These are phyloP conservation scores for Penicillium sp. DNA, from an alignment of 2,329 filamentous ascomycete genomes.

Conservation along the genomic window DNA sequence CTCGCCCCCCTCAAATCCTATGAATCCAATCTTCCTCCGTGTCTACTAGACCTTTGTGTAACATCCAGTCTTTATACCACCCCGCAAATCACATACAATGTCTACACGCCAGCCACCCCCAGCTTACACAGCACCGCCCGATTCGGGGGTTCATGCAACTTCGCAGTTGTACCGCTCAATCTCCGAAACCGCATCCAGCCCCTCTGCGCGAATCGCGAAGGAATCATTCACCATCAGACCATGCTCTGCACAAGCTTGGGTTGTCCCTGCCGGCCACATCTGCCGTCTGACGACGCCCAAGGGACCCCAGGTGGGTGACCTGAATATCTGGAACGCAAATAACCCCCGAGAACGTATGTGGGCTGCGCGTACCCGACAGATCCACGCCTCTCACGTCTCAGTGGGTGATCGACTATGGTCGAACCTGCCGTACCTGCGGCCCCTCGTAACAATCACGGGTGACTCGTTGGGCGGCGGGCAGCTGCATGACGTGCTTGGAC, in stretches of 20 bases:
- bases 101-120: conserved; percentile 37
- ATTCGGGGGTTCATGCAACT: conserved; percentile 39
- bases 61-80: neutral
- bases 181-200: conserved; percentile 35
- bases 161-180: conserved; percentile 40
- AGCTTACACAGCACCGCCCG: conserved; percentile 39
- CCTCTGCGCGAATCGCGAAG: conserved; percentile 31
- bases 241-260: conserved; percentile 72
- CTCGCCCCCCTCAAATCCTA: too few species aligned
- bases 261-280: conserved; percentile 65
- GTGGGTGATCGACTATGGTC: conserved; percentile 76
- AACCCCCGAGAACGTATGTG: conserved; percentile 81
- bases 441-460: conserved; percentile 67
- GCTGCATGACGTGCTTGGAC: conserved; percentile 38
- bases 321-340: conserved; percentile 76
- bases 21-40: neutral
- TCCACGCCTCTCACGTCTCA: conserved; percentile 73
- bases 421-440: conserved; percentile 72
- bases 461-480: conserved; percentile 59
- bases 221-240: conserved; percentile 66
- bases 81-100: conserved; percentile 20
- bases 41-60: neutral
- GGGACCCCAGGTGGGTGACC: conserved; percentile 77
- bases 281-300: conserved; percentile 72
- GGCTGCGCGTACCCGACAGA: conserved; percentile 74